A percentile compares a stretch with the other conserved stretches of the same genome.
phyloP scores from a whole-genome alignment of 345 rosid species.

The Heritiera littoralis region DNA sequence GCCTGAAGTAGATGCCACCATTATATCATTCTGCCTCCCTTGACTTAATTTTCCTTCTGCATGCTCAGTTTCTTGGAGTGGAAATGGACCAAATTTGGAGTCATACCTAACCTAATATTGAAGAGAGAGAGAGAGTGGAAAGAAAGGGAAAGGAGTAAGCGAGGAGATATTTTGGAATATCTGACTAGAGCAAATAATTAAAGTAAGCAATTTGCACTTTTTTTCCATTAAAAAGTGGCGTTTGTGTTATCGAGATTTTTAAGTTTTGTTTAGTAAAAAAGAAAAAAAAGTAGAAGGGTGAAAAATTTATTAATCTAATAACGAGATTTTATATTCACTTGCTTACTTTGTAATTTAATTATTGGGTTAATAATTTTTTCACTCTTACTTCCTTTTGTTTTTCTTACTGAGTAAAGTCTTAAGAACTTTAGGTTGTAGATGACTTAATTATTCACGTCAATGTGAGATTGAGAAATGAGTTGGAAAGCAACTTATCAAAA shows the following conservation, averaged over 20 bases:
- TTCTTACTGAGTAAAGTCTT: neutral
- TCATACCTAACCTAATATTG: slow-evolving; percentile 23
- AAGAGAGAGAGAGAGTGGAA: neutral
- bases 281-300: no score
- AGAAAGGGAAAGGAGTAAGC: neutral
- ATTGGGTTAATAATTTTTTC: no score
- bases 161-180: slow-evolving; percentile 11
- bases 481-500: slow-evolving; percentile 31
- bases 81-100: neutral
- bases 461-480: slow-evolving; percentile 20
- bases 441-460: slow-evolving; percentile 28
- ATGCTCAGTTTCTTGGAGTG: slow-evolving; percentile 20
- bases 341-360: no score
- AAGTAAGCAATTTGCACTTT: slow-evolving; percentile 15
- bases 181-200: slow-evolving; percentile 18
- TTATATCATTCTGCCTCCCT: neutral
- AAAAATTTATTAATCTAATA: no score
- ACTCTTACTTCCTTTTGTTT: no score
- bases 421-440: slow-evolving; percentile 19
- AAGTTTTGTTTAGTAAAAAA: no score
- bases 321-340: no score
- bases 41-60: slow-evolving; percentile 23
- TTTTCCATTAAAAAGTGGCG: slow-evolving; percentile 16
- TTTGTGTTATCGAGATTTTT: slow-evolving; percentile 2
- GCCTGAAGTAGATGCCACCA: neutral